Percentiles rank a stretch among this genome's conserved stretches.
phyloP scores from a whole-genome alignment of 2,329 filamentous ascomycete genomes.

The Coleophoma crateriformis region DNA sequence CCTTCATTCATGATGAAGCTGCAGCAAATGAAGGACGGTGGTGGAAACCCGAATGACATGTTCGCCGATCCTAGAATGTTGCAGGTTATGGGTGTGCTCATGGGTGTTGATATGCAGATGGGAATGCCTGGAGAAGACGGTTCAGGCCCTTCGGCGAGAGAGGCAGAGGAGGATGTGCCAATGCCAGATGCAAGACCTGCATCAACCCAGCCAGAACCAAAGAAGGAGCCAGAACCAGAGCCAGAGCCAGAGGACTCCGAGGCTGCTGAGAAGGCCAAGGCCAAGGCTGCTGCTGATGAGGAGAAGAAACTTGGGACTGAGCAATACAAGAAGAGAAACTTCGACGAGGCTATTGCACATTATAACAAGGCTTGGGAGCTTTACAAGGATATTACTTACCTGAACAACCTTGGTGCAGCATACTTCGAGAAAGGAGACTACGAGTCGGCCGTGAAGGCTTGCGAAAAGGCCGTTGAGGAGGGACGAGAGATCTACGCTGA shows the following conservation, averaged over 20 bases:
- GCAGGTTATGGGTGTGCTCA: constrained; percentile 85
- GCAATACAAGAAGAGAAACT: constrained; percentile 97
- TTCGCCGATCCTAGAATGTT: constrained; percentile 90
- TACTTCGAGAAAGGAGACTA: constrained; percentile 96
- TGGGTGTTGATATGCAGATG: constrained; percentile 90
- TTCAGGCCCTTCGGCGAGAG: constrained; percentile 31
- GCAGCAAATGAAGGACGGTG: constrained; percentile 74
- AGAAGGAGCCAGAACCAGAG: constrained; percentile 55
- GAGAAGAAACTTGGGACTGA: constrained; percentile 93
- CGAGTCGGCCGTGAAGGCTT: constrained; percentile 78
- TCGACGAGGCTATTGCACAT: constrained; percentile 90
- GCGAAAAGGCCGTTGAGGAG: constrained; percentile 83
- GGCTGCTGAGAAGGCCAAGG: constrained; percentile 75
- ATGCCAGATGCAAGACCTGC: constrained; percentile 67
- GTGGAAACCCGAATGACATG: constrained; percentile 69
- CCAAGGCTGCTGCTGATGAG: constrained; percentile 87
- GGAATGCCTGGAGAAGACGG: constrained; percentile 42
- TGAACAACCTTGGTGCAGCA: constrained; percentile 93
- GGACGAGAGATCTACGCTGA: constrained; percentile 86
- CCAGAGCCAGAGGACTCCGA: constrained; percentile 76
- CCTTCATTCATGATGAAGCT: constrained; percentile 87
- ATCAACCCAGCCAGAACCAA: constrained; percentile 34
- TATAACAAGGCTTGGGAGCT: constrained; percentile 94
- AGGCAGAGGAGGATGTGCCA: constrained; percentile 65
- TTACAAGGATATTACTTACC: constrained; percentile 93